A percentile compares a stretch with the other conserved stretches of the same genome.
Evolutionary conservation across 2,329 filamentous ascomycete genomes (phyloP).

Genomic region (Alternaria sp.): DNA sequence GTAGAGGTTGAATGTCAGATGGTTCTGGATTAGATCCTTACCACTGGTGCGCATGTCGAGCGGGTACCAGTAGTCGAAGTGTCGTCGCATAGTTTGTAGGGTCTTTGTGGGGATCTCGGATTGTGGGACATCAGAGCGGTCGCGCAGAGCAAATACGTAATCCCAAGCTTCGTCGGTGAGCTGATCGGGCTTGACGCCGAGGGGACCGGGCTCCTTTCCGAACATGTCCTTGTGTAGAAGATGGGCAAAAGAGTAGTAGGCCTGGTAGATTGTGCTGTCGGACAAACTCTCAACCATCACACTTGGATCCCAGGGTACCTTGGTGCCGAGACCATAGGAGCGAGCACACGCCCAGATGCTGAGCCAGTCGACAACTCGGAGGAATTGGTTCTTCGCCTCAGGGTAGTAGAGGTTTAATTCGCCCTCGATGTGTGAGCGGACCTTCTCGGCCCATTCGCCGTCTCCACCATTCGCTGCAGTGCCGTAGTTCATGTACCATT

Average conservation of each 20-base stretch:
- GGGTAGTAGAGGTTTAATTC: constrained; percentile 79
- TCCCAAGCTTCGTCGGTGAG: constrained; percentile 98
- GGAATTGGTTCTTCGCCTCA: constrained; percentile 66
- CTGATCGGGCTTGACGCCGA: constrained; percentile 73
- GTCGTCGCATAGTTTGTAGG: constrained; percentile 81
- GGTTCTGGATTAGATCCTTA: constrained; percentile 76
- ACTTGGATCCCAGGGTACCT: constrained; percentile 89
- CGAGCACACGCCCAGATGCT: constrained; percentile 86
- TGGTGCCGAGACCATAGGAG: constrained; percentile 89
- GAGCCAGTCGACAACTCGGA: constrained; percentile 88
- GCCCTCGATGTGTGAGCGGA: constrained; percentile 54
- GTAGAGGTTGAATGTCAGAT: constrained; percentile 95
- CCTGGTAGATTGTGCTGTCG: constrained; percentile 93
- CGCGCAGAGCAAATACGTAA: constrained; percentile 83
- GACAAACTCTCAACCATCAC: constrained; percentile 92
- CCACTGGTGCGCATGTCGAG: constrained; percentile 86
- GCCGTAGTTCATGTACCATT: constrained; percentile 98
- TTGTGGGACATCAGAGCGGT: constrained; percentile 71
- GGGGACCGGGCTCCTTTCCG: constrained; percentile 61
- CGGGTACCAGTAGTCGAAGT: constrained; percentile 98
- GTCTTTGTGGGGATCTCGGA: constrained; percentile 76
- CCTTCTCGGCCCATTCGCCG: constrained; percentile 76
- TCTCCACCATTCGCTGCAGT: constrained; percentile 68
- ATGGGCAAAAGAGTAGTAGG: constrained; percentile 67
- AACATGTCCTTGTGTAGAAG: constrained; percentile 84